Evolutionary conservation across 169 alveolate species (phyloP).

Genomic region (Pseudocohnilembus persalinus): DNA sequence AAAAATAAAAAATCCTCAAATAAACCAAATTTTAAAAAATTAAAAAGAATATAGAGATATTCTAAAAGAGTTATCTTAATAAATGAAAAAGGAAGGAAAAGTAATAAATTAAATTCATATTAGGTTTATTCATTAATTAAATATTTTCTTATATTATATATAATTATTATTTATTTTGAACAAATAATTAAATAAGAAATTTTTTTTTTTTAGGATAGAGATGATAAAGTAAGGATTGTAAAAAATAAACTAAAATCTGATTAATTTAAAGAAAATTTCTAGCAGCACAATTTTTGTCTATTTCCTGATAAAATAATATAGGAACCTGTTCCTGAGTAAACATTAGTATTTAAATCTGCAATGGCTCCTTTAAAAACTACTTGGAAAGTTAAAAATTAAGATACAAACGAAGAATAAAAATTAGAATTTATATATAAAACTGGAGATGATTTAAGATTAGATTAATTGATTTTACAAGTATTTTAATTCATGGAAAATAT

Average conservation of each 20-base stretch:
- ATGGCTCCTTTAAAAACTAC: constrained; percentile 77
- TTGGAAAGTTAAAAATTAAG: constrained; percentile 39
- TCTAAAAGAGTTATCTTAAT: constrained; percentile 42
- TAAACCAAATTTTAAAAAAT: constrained; percentile 33
- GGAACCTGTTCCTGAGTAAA: constrained; percentile 65
- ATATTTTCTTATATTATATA: no score
- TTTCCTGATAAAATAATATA: constrained; percentile 60
- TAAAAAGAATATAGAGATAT: constrained; percentile 59
- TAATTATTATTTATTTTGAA: no score
- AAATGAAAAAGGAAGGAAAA: constrained; percentile 6
- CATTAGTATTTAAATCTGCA: constrained; percentile 73
- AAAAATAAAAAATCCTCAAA: constrained; percentile 45
- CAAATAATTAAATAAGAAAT: no score
- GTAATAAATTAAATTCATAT: neutral
- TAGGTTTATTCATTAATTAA: no score
- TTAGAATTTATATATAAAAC: constrained; percentile 69
- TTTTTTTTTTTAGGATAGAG: no score
- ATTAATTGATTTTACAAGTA: constrained; percentile 76
- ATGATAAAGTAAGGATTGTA: constrained; percentile 47
- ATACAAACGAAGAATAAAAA: constrained; percentile 19
- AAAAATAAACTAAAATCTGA: constrained; percentile 53
- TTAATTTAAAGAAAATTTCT: constrained; percentile 42
- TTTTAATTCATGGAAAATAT: constrained; percentile 70
- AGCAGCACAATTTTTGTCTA: constrained; percentile 64
- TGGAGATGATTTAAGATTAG: constrained; percentile 86